Evolutionary conservation across 257 asterid species (phyloP).

Genomic region (Solanum bulbocastanum): DNA sequence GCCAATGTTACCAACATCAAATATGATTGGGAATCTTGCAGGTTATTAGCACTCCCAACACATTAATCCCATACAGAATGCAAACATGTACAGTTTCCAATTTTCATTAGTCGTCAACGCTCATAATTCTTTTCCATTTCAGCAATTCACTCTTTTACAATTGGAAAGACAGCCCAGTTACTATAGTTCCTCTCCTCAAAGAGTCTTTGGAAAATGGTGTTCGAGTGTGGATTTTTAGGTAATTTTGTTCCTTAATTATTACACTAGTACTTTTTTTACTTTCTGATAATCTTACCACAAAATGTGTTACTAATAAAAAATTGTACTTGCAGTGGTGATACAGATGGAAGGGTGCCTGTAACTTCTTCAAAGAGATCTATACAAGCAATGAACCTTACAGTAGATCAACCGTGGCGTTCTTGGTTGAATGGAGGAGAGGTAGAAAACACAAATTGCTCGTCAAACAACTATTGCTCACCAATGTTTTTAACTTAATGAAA

Average conservation of each 20-base stretch:
- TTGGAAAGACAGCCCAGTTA: not conserved
- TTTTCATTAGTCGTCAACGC: not conserved
- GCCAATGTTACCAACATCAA: not conserved
- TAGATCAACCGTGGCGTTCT: not conserved
- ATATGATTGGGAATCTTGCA: not conserved
- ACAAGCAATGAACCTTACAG: constrained; percentile 1
- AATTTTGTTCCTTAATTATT: not conserved
- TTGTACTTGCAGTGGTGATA: constrained; percentile 5
- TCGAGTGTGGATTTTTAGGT: constrained; percentile 15
- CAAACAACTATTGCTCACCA: not conserved
- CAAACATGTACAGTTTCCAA: not conserved
- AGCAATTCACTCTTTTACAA: not conserved
- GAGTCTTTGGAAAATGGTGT: constrained; percentile 7
- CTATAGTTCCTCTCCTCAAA: constrained; percentile 1
- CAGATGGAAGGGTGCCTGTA: constrained; percentile 15
- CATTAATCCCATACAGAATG: not conserved
- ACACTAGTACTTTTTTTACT: too few species aligned
- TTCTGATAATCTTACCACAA: not conserved
- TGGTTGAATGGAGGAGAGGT: constrained; percentile 9
- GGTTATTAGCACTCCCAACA: not conserved
- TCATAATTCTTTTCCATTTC: not conserved
- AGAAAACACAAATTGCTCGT: not conserved
- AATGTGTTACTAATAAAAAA: not conserved
- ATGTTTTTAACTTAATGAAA: not conserved
- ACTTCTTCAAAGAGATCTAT: constrained; percentile 10